Percentiles rank a stretch among this genome's conserved stretches.
Conservation (phyloP, 2,329 filamentous ascomycete genomes). For the Mollisia scopiformis region DNA sequence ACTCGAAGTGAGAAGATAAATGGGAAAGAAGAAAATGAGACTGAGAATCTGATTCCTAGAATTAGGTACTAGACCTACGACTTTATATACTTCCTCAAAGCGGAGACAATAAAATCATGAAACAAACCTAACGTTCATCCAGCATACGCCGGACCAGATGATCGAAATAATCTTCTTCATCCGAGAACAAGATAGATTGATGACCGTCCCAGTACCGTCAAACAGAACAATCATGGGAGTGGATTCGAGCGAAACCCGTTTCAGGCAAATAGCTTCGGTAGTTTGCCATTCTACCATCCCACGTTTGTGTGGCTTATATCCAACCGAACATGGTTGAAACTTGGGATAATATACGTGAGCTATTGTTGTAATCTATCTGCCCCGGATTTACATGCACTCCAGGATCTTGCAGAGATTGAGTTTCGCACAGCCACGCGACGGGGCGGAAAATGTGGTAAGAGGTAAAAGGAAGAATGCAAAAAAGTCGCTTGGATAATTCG, state of each 20-base stretch:
- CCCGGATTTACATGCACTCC: neutral
- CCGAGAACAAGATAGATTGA: neutral
- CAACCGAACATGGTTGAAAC: neutral
- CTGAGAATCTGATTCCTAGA: too few species aligned
- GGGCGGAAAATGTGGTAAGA: neutral
- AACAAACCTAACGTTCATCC: neutral
- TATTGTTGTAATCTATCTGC: neutral
- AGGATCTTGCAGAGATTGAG: too few species aligned
- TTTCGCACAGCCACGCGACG: too few species aligned
- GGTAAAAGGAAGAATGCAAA: neutral
- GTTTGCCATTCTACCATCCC: neutral
- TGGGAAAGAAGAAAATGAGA: too few species aligned
- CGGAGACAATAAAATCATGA: too few species aligned
- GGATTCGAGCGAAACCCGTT: neutral
- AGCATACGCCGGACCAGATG: neutral
- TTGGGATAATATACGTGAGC: neutral
- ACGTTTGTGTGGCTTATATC: neutral
- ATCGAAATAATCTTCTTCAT: neutral
- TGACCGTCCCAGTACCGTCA: neutral
- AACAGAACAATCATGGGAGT: neutral
- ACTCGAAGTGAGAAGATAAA: too few species aligned
- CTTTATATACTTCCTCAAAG: neutral
- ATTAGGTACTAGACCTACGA: neutral
- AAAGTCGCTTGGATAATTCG: neutral
- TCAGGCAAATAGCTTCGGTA: neutral